Conservation (phyloP, 2,329 filamentous ascomycete genomes). For the Coniochaeta ligniaria region DNA sequence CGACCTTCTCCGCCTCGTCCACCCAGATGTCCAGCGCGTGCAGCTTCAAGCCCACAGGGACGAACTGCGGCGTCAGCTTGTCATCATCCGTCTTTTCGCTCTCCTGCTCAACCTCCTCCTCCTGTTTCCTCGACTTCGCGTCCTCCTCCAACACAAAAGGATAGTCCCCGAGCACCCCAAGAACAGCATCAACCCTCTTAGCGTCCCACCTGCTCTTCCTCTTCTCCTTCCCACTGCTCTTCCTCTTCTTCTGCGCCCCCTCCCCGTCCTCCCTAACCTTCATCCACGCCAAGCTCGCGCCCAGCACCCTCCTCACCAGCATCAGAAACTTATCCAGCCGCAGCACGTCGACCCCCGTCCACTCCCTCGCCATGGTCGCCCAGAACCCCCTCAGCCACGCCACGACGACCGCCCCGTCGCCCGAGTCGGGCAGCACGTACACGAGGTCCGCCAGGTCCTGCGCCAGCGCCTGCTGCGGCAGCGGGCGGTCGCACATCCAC, state of each 20-base stretch:
- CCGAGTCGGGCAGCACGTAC: slow-evolving; percentile 40
- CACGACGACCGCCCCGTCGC: slow-evolving; percentile 20
- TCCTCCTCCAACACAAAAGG: slow-evolving; percentile 29
- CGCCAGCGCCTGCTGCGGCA: slow-evolving; percentile 80
- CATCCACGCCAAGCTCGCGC: slow-evolving; percentile 55
- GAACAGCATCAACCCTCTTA: slow-evolving; percentile 17
- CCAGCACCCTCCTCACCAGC: slow-evolving; percentile 71
- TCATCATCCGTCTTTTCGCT: slow-evolving; percentile 21
- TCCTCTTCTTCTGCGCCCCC: slow-evolving; percentile 4
- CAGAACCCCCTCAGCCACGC: slow-evolving; percentile 60
- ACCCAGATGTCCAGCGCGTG: slow-evolving; percentile 89
- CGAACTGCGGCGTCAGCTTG: slow-evolving; percentile 23
- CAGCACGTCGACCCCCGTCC: slow-evolving; percentile 63
- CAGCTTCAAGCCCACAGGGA: slow-evolving; percentile 78
- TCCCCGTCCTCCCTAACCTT: slow-evolving; percentile 22
- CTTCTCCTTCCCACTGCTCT: slow-evolving; percentile 20
- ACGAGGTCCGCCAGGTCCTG: slow-evolving; percentile 67
- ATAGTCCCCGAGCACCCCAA: slow-evolving; percentile 37
- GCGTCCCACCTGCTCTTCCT: slow-evolving; percentile 12
- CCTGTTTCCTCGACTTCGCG: slow-evolving; percentile 4
- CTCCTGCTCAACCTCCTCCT: slow-evolving; percentile 19
- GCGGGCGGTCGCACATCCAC: slow-evolving; percentile 87
- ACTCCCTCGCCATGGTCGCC: slow-evolving; percentile 63
- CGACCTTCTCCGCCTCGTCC: slow-evolving; percentile 75
- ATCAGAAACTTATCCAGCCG: slow-evolving; percentile 91